Base-by-base conservation (phyloP, 805 yeast species). In the Wickerhamomyces chaumierensis region DNA sequence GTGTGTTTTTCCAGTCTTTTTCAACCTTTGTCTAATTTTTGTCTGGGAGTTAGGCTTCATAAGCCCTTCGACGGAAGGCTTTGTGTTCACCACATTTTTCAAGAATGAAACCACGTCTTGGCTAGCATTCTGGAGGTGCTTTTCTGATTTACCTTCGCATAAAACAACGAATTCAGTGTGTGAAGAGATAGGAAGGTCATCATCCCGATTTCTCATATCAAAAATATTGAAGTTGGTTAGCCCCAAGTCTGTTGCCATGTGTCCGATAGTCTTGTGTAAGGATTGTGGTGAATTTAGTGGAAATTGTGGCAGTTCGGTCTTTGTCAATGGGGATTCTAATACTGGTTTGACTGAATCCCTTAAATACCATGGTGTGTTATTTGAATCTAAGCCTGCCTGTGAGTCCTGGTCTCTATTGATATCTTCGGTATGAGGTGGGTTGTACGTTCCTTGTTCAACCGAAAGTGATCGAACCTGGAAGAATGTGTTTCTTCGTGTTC, bases 111-210 rank as follows among this genome's bases (percentile, higher is more conserved):
- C 63, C 31, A 87, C 59, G 46, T 75, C 78, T 14, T 62, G 61
- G 2, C 82, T 74, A 2, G 94, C 86, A 44, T 77, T 79, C 46
- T 71, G 76, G 18, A 86, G 60, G 60, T 88, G 97, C 44, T 73
- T 78, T 31, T 75, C 72, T 23, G 88, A 75, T 55, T 78, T 81
- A 4, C 94, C 95, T 0, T 92, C 73, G 16, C 79, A 72, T 1
- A 90, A 61, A 5, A 90, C 60, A 68, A 78, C 70, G 40, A 71
- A 67, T 39, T 69, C 65, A 9, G 69, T 62, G 18, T 49, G 39
- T 28, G 63, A 57, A 1, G 70, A 59, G 8, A 68, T 63, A 18
- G 63, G 65, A 15, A 62, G 51, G 44, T 48, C 61, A 2, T 51
- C 57, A 3, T 48, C 55, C 9, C 60, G 55, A 5, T 58, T 55